Evolutionary conservation across 2,329 filamentous ascomycete species (phyloP), one percentile per base, ranked within the genome.

Genomic region (Xylaria sp.): DNA sequence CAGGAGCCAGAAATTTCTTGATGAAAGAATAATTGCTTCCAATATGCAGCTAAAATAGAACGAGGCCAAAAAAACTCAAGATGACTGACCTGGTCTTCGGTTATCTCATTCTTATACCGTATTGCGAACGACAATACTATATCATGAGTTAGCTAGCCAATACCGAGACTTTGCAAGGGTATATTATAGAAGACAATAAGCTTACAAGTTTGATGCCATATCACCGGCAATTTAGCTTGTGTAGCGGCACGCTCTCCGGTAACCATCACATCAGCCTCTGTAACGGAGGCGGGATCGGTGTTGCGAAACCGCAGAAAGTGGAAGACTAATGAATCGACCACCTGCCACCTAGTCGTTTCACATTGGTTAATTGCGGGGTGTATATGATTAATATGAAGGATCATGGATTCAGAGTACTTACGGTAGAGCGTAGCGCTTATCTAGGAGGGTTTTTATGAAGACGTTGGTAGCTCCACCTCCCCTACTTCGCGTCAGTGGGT

Each of bases 391-490:
- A n/a, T 8, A 37, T 2, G 42, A 5, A 27, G 21, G 23, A 25
- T 47, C 2, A 40, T 23, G 5, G 21, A 29, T 37, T 50, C 5
- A 0, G 97, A 90, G 62, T 96, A 94, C 82, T 97, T 92, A 98
- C 0, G 95, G 96, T 12, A 99, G 85, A 0, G 96, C 96, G 75
- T 99, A 98, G 78, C 97, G 97, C 87, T 99, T 99, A 81, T 98
- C 95, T 3, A 99, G 84, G 44, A 99, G 87, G 0, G 93, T 90
- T 78, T 93, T 93, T 82, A 99, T 97, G 81, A 99, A 97, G 74
- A 97, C 92, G 81, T 98, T 98, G 70, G 94, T 96, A 3, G 94
- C 92, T 55, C 95, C 95, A 21, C 94, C 94, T 54, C 92, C 92
- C 55, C 67, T 69, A 21, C 35, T 61, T 8, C 18, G 27, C 27